Percentiles rank a stretch among this genome's conserved stretches.
These are phyloP conservation scores for Podospora pseudopauciseta DNA, from an alignment of 495 filamentous ascomycete genomes.

Conservation along the genomic window DNA sequence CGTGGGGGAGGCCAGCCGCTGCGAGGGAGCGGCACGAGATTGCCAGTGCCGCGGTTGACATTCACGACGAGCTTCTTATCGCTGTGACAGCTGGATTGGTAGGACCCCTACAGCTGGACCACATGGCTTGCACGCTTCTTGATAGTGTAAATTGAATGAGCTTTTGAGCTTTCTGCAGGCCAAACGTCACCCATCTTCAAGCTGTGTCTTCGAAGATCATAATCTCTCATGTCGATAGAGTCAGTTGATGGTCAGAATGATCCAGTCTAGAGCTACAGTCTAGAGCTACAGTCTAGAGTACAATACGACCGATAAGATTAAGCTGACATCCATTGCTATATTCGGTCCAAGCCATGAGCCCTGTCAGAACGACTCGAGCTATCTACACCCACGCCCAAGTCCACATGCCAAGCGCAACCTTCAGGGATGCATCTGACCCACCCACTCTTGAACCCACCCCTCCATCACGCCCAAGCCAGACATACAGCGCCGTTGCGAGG, in stretches of 20 bases:
- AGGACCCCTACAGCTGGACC: not conserved
- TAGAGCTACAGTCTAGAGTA: not conserved
- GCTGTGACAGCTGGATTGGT: not conserved
- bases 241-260: not conserved
- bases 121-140: not conserved
- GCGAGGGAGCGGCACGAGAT: conserved; percentile 4
- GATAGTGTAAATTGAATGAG: not conserved
- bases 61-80: not conserved
- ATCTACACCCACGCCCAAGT: not conserved
- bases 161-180: not conserved
- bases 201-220: not conserved
- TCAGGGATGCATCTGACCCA: not conserved
- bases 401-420: not conserved
- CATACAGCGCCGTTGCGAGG: not conserved
- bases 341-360: not conserved
- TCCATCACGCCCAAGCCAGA: not conserved
- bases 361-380: not conserved
- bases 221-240: not conserved
- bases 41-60: not conserved
- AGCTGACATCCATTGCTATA: not conserved
- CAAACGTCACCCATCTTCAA: not conserved
- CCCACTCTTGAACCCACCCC: not conserved
- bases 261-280: too few relatives aligned
- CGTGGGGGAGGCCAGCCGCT: not conserved
- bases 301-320: not conserved